Base-by-base conservation (phyloP, 495 filamentous ascomycete genomes). In the Penicillium antarcticum region DNA sequence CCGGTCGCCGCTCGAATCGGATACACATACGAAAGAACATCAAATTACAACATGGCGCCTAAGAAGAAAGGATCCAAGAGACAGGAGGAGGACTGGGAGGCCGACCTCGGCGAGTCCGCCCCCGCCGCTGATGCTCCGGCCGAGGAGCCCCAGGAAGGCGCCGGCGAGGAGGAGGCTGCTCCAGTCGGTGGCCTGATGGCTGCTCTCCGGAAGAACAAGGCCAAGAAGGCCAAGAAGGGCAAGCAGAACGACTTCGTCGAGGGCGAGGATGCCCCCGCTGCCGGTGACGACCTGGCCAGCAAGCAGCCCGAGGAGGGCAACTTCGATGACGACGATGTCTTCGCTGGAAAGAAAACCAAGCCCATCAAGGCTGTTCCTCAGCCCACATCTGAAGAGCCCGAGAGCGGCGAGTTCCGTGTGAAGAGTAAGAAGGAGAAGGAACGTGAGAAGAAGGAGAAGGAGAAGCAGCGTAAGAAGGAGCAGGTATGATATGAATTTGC, bases 381-480 rank as follows among this genome's bases (percentile, higher is more conserved):
- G n/a, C 71, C 78, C 18, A 67, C 66, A 17, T 71, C 71, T 19
- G 78, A 70, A 0, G 80, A 78, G 26, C 79, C 74, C 2, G 84
- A 82, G 0, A 85, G 82, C 26, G 72, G 63, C 12, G 88, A 76
- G 26, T 86, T 86, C 45, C 80, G 81, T 45, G 75, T 96, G 53
- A 84, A 96, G 73, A 91, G 86, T 12, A 97, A 97, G 81, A 96
- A 96, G 70, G 88, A 92, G 63, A 97, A 97, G 77, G 91, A 97
- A 71, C 91, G 86, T 75, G 90, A 92, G 70, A 94, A 88, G 74
- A 92, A 88, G 68, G 92, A 95, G 75, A 83, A 87, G 46, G 89
- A 95, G 73, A 92, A 96, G 84, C 87, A 89, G 74, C 80, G 88
- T 52, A 96, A 92, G 77, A 95, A 86, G 85, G 89, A 92, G 70